Conservation (phyloP, 768 basidiomycete species). For the Kwoniella heveanensis region DNA sequence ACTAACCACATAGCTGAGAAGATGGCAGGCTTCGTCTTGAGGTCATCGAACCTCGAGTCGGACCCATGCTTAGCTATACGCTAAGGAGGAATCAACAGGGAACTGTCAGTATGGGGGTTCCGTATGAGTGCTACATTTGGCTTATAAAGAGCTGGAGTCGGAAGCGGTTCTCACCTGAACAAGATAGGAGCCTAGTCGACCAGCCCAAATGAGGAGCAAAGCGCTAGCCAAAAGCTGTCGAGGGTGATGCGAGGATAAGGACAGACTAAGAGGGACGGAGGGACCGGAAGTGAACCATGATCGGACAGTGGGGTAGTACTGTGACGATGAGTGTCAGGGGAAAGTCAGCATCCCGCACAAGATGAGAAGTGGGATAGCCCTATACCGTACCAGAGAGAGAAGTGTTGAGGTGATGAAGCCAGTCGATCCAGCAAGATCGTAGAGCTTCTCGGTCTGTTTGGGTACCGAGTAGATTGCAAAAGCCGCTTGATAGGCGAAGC, state of each 20-base stretch:
- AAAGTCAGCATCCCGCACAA: too few relatives aligned
- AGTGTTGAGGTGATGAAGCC: conserved; percentile 69
- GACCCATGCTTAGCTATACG: conserved; percentile 63
- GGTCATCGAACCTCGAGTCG: conserved; percentile 68
- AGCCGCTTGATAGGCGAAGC: conserved; percentile 44
- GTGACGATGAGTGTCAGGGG: background rate
- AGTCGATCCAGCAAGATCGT: conserved; percentile 67
- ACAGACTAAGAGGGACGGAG: conserved; percentile 55
- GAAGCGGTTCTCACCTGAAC: conserved; percentile 61
- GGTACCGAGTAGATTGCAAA: conserved; percentile 69
- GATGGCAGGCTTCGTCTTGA: conserved; percentile 60
- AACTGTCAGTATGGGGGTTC: too few relatives aligned
- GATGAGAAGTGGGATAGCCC: too few relatives aligned
- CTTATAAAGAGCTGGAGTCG: too few relatives aligned
- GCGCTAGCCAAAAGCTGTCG: conserved; percentile 66
- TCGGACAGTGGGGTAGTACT: conserved; percentile 65
- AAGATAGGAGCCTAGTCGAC: conserved; percentile 67
- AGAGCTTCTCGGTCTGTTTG: conserved; percentile 66
- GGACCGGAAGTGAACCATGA: conserved; percentile 58
- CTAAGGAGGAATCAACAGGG: conserved; percentile 35
- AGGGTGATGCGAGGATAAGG: conserved; percentile 32
- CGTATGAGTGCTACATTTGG: too few relatives aligned
- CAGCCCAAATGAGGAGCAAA: conserved; percentile 65
- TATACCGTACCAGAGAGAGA: conserved; percentile 59
- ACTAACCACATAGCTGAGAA: conserved; percentile 69